Conservation (phyloP, 2,329 filamentous ascomycete genomes). For the Venturia oleaginea region DNA sequence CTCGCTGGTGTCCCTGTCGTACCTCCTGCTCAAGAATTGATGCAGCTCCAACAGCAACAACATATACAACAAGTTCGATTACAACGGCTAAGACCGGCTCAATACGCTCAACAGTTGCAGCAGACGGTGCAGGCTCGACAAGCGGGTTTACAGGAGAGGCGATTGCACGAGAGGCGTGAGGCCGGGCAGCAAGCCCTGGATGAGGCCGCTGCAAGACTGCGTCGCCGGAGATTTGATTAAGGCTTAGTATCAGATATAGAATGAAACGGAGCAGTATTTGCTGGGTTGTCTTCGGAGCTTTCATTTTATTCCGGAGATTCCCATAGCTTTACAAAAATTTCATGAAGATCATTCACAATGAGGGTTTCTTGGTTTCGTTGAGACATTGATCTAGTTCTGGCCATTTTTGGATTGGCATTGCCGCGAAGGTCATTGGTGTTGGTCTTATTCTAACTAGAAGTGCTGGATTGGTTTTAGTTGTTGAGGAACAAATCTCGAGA, state of each 20-base stretch:
- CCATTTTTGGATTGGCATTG: too few species aligned
- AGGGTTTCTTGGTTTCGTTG: too few species aligned
- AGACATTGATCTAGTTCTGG: too few species aligned
- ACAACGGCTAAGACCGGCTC: background rate
- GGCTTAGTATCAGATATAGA: background rate
- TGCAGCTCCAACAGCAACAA: background rate
- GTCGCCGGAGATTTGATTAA: background rate
- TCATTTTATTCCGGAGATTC: too few species aligned
- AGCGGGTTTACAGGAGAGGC: background rate
- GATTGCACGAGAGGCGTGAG: background rate
- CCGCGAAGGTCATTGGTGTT: too few species aligned
- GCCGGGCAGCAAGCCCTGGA: background rate
- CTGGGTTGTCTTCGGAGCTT: too few species aligned
- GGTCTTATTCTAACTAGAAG: too few species aligned
- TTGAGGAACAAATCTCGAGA: too few species aligned
- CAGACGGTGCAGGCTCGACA: background rate
- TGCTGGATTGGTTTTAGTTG: too few species aligned
- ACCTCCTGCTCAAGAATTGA: background rate
- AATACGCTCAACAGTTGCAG: background rate
- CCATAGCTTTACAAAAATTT: too few species aligned
- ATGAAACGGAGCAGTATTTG: background rate
- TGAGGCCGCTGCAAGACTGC: background rate
- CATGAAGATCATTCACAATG: too few species aligned
- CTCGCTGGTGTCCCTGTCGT: background rate
- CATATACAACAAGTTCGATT: background rate